Evolutionary conservation across 2,329 filamentous ascomycete species (phyloP).

Genomic region (Scortechinia acanthostroma): DNA sequence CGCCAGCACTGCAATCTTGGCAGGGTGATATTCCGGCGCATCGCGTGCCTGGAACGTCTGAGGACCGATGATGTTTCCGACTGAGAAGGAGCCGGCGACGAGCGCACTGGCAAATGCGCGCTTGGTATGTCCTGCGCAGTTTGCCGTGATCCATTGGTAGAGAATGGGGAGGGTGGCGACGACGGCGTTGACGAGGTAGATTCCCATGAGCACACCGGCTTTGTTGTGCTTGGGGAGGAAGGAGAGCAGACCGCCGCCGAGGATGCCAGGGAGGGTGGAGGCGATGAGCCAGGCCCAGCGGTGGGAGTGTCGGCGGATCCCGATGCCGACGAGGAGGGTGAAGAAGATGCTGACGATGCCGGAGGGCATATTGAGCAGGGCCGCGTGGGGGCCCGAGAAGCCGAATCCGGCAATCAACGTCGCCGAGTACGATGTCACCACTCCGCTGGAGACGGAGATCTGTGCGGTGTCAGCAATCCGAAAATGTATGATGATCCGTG

Average conservation of each 20-base stretch:
- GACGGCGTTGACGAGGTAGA: conserved; percentile 27
- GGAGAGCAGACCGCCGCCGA: conserved; percentile 26
- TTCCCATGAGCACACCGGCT: conserved; percentile 23
- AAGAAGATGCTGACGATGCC: conserved; percentile 42
- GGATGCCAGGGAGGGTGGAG: conserved; percentile 34
- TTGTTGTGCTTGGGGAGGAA: conserved; percentile 17
- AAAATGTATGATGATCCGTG: not conserved
- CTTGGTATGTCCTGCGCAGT: conserved; percentile 42
- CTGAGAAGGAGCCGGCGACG: conserved; percentile 38
- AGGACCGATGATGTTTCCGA: conserved; percentile 48
- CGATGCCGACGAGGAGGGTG: conserved; percentile 36
- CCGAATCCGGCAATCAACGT: conserved; percentile 40
- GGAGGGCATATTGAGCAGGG: conserved; percentile 46
- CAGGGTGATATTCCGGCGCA: conserved; percentile 40
- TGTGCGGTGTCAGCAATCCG: conserved; percentile 7
- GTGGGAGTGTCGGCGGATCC: conserved; percentile 34
- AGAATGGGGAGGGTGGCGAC: conserved; percentile 23
- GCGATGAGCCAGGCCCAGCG: conserved; percentile 40
- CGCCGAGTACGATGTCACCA: conserved; percentile 44
- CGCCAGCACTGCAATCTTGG: conserved; percentile 44
- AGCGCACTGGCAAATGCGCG: conserved; percentile 38
- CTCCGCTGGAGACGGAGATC: conserved; percentile 41
- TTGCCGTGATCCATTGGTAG: conserved; percentile 35
- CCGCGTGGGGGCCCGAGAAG: conserved; percentile 32
- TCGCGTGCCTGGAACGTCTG: conserved; percentile 45